phyloP scores from a whole-genome alignment of 2,329 filamentous ascomycete species.

The Leptographium radiaticola region DNA sequence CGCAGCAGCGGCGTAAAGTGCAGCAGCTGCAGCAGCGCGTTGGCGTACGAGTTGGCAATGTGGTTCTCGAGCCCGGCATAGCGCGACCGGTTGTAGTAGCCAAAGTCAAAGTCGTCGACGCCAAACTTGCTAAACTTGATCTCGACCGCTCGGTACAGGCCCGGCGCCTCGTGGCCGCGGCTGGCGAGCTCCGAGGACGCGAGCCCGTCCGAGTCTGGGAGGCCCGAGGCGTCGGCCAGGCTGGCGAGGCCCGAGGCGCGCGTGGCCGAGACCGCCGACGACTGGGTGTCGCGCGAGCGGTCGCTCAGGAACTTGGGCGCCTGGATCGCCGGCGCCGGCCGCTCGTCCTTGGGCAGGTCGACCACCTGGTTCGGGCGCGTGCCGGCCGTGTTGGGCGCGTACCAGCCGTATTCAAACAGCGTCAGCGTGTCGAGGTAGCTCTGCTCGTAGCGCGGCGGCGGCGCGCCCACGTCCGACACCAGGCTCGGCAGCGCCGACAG shows the following conservation, averaged over 20 bases:
- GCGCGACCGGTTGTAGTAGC: slow-evolving; percentile 86
- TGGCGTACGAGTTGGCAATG: slow-evolving; percentile 93
- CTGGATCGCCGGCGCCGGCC: slow-evolving; percentile 47
- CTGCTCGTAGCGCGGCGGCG: slow-evolving; percentile 61
- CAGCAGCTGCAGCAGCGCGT: slow-evolving; percentile 79
- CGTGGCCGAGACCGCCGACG: neutral
- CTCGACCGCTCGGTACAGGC: slow-evolving; percentile 86
- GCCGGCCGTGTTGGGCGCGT: slow-evolving; percentile 63
- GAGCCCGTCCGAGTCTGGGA: slow-evolving; percentile 40
- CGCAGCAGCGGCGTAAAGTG: slow-evolving; percentile 80
- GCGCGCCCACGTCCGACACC: slow-evolving; percentile 73
- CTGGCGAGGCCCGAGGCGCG: slow-evolving; percentile 16
- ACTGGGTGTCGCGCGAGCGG: slow-evolving; percentile 53
- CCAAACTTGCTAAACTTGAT: slow-evolving; percentile 99
- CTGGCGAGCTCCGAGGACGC: slow-evolving; percentile 59
- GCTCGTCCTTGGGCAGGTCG: slow-evolving; percentile 51
- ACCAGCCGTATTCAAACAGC: slow-evolving; percentile 61
- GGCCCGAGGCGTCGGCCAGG: slow-evolving; percentile 26
- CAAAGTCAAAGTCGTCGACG: slow-evolving; percentile 98
- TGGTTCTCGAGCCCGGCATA: slow-evolving; percentile 93
- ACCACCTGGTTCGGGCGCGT: slow-evolving; percentile 71
- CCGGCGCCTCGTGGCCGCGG: slow-evolving; percentile 67
- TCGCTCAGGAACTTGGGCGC: slow-evolving; percentile 92
- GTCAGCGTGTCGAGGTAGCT: slow-evolving; percentile 57
- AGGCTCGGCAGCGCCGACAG: slow-evolving; percentile 82